Percentiles rank a stretch among this genome's conserved stretches.
Conservation (phyloP, 2,329 filamentous ascomycete species). For the Intubia oerlemansii region DNA sequence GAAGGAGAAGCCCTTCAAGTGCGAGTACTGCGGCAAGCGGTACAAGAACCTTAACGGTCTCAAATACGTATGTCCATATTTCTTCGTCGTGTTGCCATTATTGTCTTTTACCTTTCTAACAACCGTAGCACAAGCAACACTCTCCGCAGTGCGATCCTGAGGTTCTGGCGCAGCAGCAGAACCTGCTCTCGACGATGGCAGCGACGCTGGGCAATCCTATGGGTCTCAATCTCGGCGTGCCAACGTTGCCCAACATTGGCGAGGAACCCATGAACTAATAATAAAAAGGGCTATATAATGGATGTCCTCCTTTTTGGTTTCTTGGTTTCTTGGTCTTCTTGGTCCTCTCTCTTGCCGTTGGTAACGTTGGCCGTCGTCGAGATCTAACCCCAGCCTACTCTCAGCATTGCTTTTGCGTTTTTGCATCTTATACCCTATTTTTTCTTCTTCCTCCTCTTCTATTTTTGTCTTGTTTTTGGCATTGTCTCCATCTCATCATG, state of each 20-base stretch:
- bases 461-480: no score
- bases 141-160: constrained; percentile 83
- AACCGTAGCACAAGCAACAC: constrained; percentile 47
- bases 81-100: no score
- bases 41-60: constrained; percentile 98
- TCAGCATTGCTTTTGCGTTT: neutral
- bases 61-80: constrained; percentile 52
- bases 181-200: constrained; percentile 14
- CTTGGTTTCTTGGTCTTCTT: neutral
- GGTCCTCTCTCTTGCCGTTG: neutral
- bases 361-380: neutral
- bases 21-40: constrained; percentile 88
- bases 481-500: no score
- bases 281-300: no score
- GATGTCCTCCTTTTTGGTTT: neutral
- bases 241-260: constrained; percentile 19
- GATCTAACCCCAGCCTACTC: neutral
- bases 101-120: constrained; percentile 13
- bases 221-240: constrained; percentile 12
- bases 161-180: constrained; percentile 24
- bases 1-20: constrained; percentile 97
- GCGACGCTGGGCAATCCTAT: constrained; percentile 11
- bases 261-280: constrained; percentile 18
- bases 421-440: neutral
- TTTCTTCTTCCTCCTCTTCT: neutral